phyloP scores from a whole-genome alignment of 805 yeast species.

The Yamadazyma paraphyllophila region DNA sequence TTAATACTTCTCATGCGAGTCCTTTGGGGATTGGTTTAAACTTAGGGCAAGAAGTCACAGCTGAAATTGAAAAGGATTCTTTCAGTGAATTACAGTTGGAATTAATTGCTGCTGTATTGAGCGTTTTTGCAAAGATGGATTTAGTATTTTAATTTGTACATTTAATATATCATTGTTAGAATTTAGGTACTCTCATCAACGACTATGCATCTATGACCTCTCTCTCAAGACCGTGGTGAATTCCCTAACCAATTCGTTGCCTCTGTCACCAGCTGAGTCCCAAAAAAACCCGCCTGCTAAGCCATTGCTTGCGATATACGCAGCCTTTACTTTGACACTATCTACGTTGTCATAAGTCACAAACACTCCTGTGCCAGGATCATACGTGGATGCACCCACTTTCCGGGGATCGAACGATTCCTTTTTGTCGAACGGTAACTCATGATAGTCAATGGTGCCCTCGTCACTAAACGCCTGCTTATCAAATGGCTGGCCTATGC shows the following conservation, averaged over 20 bases:
- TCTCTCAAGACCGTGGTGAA: slow-evolving; percentile 2
- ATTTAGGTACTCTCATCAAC: too few species aligned
- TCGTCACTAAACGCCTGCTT: slow-evolving; percentile 40
- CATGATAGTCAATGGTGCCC: slow-evolving; percentile 51
- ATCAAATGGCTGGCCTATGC: slow-evolving; percentile 40
- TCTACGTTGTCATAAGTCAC: slow-evolving; percentile 66
- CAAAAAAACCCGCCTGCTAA: slow-evolving; percentile 93
- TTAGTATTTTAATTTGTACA: slow-evolving; percentile 55
- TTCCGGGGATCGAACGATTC: slow-evolving; percentile 45
- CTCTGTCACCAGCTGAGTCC: slow-evolving; percentile 81
- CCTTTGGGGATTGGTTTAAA: slow-evolving; percentile 72
- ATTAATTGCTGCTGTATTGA: slow-evolving; percentile 87
- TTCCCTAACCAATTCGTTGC: neutral
- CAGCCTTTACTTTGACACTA: slow-evolving; percentile 56
- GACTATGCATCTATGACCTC: neutral
- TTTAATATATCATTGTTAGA: slow-evolving; percentile 3
- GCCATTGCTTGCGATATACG: slow-evolving; percentile 44
- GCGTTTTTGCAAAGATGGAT: slow-evolving; percentile 91
- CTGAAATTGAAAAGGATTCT: slow-evolving; percentile 51
- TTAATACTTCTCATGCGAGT: slow-evolving; percentile 52
- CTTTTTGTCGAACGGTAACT: slow-evolving; percentile 45
- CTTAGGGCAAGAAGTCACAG: slow-evolving; percentile 53
- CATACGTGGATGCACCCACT: slow-evolving; percentile 53
- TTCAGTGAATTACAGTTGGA: slow-evolving; percentile 70
- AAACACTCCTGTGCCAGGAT: slow-evolving; percentile 31